A percentile compares a stretch with the other conserved stretches of the same genome.
These are phyloP conservation scores for Kwoniella bestiolae DNA, from an alignment of 768 basidiomycete species.

Conservation along the genomic window DNA sequence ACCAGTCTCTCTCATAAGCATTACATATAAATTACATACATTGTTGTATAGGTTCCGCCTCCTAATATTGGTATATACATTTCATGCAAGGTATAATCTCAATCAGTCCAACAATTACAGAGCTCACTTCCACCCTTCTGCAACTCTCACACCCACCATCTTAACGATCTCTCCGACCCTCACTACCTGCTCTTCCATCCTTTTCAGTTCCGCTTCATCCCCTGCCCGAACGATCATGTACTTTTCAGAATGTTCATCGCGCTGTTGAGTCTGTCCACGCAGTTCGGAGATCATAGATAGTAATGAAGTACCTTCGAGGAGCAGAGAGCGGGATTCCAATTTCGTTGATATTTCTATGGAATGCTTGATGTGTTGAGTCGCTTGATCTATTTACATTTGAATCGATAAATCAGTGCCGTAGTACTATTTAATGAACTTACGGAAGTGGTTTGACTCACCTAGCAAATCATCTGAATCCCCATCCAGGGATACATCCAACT, in stretches of 20 bases:
- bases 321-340: conserved; percentile 21
- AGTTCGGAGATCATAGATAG: conserved; percentile 24
- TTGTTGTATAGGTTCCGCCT: conserved; percentile 2
- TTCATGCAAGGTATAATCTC: conserved; percentile 6
- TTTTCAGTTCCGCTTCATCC: neutral
- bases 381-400: neutral
- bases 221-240: conserved; percentile 11
- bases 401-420: too few species aligned
- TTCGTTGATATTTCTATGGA: conserved; percentile 18
- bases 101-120: neutral
- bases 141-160: conserved; percentile 38
- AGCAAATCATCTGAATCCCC: neutral
- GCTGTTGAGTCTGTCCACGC: neutral
- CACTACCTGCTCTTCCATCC: conserved; percentile 1
- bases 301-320: conserved; percentile 16
- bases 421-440: too few species aligned
- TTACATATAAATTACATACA: neutral
- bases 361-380: conserved; percentile 12
- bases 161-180: conserved; percentile 32
- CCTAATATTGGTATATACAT: neutral
- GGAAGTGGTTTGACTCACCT: too few species aligned
- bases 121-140: conserved; percentile 32
- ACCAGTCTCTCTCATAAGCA: too few species aligned
- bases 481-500: conserved; percentile 20
- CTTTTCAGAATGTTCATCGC: neutral